A percentile compares a stretch with the other conserved stretches of the same genome.
These are phyloP conservation scores for Mimosa pudica DNA, from an alignment of 306 rosid species.

Conservation along the genomic window DNA sequence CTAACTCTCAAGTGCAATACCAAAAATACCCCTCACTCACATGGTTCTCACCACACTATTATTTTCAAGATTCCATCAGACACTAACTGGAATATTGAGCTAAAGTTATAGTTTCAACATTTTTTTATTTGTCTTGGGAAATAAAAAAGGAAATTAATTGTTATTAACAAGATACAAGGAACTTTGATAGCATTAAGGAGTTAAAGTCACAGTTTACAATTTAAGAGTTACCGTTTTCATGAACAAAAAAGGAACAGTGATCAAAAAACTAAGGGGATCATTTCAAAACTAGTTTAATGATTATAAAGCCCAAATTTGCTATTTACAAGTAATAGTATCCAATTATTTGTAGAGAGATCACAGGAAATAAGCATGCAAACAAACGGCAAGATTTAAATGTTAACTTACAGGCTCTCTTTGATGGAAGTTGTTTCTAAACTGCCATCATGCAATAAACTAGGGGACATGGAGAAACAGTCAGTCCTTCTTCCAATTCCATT, in stretches of 20 bases:
- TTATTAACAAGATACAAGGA: neutral
- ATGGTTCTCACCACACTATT: too few species aligned
- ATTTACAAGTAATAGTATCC: constrained; percentile 21
- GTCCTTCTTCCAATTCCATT: constrained; percentile 52
- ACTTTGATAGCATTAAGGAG: neutral
- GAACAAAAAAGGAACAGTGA: neutral
- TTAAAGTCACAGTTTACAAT: neutral
- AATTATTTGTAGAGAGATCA: constrained; percentile 21
- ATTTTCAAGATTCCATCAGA: too few species aligned
- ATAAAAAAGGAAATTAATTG: neutral
- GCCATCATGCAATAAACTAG: constrained; percentile 86
- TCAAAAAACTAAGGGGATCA: neutral
- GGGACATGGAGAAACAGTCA: constrained; percentile 78
- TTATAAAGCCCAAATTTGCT: neutral
- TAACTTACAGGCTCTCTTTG: constrained; percentile 84
- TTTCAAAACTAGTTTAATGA: constrained; percentile 3
- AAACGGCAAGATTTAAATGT: constrained; percentile 35
- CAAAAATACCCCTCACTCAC: too few species aligned
- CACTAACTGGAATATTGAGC: neutral
- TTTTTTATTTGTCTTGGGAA: neutral
- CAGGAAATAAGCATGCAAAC: neutral
- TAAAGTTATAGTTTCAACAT: neutral
- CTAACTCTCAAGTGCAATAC: too few species aligned
- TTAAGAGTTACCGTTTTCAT: neutral
- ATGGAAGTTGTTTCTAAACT: constrained; percentile 60